Evolutionary conservation across 225 moss, liverwort and hornwort genomes (phyloP).

Genomic region (Anthoceros angustus): DNA sequence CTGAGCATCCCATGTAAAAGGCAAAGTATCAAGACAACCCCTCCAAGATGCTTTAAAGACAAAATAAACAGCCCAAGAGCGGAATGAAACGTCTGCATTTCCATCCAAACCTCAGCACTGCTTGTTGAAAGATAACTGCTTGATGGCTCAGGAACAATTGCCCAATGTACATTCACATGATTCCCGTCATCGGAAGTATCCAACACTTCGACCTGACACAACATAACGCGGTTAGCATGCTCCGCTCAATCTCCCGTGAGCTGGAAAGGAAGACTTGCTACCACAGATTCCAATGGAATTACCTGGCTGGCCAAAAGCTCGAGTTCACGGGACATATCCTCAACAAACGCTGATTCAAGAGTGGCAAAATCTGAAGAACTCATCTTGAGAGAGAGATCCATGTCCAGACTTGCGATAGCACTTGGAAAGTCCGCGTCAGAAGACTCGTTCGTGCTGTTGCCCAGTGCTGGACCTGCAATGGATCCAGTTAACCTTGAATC

Average conservation of each 20-base stretch:
- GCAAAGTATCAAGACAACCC: not conserved
- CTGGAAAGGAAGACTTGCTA: slow-evolving; percentile 24
- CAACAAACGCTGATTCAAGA: slow-evolving; percentile 39
- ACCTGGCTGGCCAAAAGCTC: not conserved
- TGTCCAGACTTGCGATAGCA: slow-evolving; percentile 44
- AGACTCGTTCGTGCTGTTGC: not conserved
- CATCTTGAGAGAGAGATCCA: slow-evolving; percentile 34
- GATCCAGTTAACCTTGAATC: not conserved
- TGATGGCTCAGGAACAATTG: slow-evolving; percentile 16
- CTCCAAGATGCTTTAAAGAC: not conserved
- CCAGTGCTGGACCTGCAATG: not conserved
- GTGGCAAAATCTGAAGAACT: slow-evolving; percentile 41
- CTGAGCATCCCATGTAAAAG: slow-evolving; percentile 17
- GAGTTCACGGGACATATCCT: slow-evolving; percentile 42
- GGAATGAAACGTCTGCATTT: too few relatives aligned
- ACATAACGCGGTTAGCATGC: not conserved
- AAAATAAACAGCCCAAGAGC: not conserved
- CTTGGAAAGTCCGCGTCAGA: slow-evolving; percentile 23
- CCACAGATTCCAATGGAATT: not conserved
- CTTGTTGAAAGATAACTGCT: slow-evolving; percentile 15
- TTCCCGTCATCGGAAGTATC: slow-evolving; percentile 16
- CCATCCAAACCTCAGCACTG: slow-evolving; percentile 17
- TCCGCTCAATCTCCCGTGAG: not conserved
- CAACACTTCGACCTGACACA: slow-evolving; percentile 22
- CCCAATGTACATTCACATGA: slow-evolving; percentile 29